A percentile compares a stretch with the other conserved stretches of the same genome.
Evolutionary conservation across 2,329 filamentous ascomycete species (phyloP).

Genomic region (Bipolaris zeicola): DNA sequence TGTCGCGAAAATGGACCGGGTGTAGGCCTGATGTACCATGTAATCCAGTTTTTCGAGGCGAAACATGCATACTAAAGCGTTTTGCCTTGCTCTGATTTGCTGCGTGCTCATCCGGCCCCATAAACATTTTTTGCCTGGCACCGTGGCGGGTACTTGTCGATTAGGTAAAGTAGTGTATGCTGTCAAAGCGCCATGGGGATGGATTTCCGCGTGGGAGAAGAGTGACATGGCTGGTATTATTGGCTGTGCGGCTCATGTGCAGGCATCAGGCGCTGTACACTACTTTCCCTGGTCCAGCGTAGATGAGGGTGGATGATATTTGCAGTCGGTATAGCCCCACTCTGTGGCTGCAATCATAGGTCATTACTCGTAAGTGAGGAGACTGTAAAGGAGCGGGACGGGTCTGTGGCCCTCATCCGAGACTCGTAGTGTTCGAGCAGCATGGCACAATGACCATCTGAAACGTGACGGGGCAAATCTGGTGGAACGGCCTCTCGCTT

Average conservation of each 20-base stretch:
- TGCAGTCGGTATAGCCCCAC: constrained; percentile 2
- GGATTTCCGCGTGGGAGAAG: neutral
- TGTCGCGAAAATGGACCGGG: constrained; percentile 7
- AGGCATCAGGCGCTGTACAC: neutral
- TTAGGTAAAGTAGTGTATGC: neutral
- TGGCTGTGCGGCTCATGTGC: neutral
- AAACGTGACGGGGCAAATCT: constrained; percentile 8
- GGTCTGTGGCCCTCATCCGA: constrained; percentile 8
- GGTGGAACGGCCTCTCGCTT: constrained; percentile 6
- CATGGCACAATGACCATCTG: constrained; percentile 8
- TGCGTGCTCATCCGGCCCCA: neutral
- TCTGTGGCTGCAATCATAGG: constrained; percentile 1
- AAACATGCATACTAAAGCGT: neutral
- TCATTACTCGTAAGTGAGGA: constrained; percentile 4
- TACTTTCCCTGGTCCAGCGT: neutral
- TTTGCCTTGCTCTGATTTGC: constrained; percentile 1
- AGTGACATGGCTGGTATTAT: neutral
- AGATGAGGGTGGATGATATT: neutral
- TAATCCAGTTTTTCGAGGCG: constrained; percentile 4
- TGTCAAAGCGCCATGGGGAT: neutral
- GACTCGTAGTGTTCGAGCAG: constrained; percentile 13
- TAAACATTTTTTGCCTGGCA: constrained; percentile 5
- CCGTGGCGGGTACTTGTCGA: neutral
- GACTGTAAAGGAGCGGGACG: constrained; percentile 2
- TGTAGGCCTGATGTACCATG: constrained; percentile 2